Base-by-base conservation (phyloP, 2,329 filamentous ascomycete species). In the Botryosphaeria dothidea region DNA sequence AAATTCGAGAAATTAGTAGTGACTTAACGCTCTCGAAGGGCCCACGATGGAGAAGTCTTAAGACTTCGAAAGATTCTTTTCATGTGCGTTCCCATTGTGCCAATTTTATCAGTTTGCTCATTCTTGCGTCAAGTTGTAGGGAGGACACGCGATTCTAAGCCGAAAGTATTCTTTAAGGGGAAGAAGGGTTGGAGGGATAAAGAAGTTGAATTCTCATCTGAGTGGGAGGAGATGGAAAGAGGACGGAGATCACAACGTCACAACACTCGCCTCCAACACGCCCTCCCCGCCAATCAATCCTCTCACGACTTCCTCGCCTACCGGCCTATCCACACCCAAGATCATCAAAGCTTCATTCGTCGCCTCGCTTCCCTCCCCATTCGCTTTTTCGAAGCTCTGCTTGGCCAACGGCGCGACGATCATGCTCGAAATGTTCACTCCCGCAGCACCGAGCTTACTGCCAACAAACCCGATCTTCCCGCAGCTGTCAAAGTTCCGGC, bases 391-490 rank as follows among this genome's bases (percentile, higher is more conserved):
- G 65, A 75, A 69, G 60, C 71, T 69, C 34, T 71, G 68, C 34
- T 72, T 67, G 65, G 83, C 82, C 67, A 90, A 74, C 8, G 84
- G 84, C 54, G 85, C 84, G 0, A 93, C 91, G 72, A 86, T 88
- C 92, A 94, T 95, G 73, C 89, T 93, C 51, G 85, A 85, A 74
- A 94, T 92, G 72, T 95, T 95, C 61, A 95, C 87, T 0, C 86
- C 87, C 41, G 90, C 85, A 41, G 83, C 83, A 0, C 91, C 92
- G 27, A 94, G 79, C 60, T 88, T 83, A 65, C 84, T 88, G 0
- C 92, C 92, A 2, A 95, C 91, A 41, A 88, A 87, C 2, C 92
- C 92, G 74, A 95, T 94, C 81, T 93, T 93, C 11, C 92, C 92
- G 0, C 90, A 90, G 68, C 88, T 85, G 72, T 95, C 91, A 71